Base-by-base conservation (phyloP, 805 yeast genomes). In the Wickerhamomyces queroliae region DNA sequence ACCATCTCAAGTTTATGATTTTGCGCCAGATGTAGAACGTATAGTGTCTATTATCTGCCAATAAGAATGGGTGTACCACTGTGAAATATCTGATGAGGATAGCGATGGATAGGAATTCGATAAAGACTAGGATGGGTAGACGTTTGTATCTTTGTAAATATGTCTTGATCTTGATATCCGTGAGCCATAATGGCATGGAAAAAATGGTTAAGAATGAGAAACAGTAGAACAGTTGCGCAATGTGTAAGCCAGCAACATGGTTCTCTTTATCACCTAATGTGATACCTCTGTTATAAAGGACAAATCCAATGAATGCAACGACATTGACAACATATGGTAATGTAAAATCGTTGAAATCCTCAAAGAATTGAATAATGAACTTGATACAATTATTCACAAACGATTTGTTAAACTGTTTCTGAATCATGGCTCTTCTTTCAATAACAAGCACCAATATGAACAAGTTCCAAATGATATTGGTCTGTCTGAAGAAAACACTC, bases 1-100 rank as follows among this genome's bases (percentile, higher is more conserved):
- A 69, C 41, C 69, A 58, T 25, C 61, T 65, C 18, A 67, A 63
- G 48, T 74, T 62, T 33, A 91, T 72, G 21, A 93, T 52, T 42
- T 73, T 74, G 41, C 79, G 76, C 76, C 85, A 86, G 27, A 93
- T 62, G 61, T 93, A 93, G 58, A 93, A 93, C 1, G 95, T 80
- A 58, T 80, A 88, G 61, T 93, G 99, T 51, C 99, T 76, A 63
- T 93, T 93, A 59, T 93, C 99, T 0, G 98, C 95, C 33, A 91
- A 68, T 29, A 93, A 60, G 59, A 91, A 93, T 7, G 97, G 97
- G 59, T 93, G 99, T 2, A 79, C 80, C 3, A 82, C 66, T 0
- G 96, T 85, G 58, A 72, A 82, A 42, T 67, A 67, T 27, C 78
- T 66, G 17, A 86, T 70, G 2, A 76, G 53, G 16, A 69, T 47